Percentiles rank a stretch among this genome's conserved stretches.
phyloP scores from a whole-genome alignment of 2,329 filamentous ascomycete genomes.

The Albophoma yamanashiensis region DNA sequence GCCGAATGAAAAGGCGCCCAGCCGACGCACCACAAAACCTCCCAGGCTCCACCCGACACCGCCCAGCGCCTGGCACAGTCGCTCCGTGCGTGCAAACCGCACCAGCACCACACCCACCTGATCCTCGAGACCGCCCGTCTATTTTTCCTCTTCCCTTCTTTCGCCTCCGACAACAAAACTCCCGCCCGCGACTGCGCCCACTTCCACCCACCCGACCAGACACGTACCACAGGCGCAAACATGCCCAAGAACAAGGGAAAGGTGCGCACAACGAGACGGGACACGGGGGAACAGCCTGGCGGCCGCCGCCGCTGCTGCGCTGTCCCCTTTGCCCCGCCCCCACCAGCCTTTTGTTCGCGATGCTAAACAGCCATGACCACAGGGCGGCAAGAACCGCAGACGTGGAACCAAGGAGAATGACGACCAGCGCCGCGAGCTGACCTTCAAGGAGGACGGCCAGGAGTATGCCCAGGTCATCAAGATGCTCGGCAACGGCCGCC shows the following conservation, averaged over 20 bases:
- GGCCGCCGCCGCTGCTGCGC: background rate
- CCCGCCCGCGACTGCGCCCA: background rate
- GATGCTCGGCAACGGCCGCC: conserved; percentile 92
- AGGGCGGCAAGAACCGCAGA: conserved; percentile 98
- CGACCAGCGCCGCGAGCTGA: conserved; percentile 97
- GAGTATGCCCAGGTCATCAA: conserved; percentile 52
- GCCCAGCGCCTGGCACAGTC: background rate
- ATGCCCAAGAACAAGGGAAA: conserved; percentile 99
- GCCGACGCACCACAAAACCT: background rate
- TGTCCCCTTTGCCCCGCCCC: conserved; percentile 15
- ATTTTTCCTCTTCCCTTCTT: background rate
- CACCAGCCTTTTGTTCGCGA: conserved; percentile 8
- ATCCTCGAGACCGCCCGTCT: background rate
- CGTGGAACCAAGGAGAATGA: conserved; percentile 99
- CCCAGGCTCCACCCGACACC: background rate
- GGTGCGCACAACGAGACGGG: conserved; percentile 39
- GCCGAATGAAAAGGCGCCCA: background rate
- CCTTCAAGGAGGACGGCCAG: conserved; percentile 98
- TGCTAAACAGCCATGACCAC: conserved; percentile 16
- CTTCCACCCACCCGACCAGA: background rate
- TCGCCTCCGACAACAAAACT: background rate
- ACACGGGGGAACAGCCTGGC: background rate
- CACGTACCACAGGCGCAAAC: conserved; percentile 19
- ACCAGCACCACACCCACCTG: background rate
- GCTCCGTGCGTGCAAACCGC: background rate